Evolutionary conservation across 2,329 filamentous ascomycete genomes (phyloP), one percentile per base, ranked within the genome.

Genomic region (Aspergillus pseudonomiae): DNA sequence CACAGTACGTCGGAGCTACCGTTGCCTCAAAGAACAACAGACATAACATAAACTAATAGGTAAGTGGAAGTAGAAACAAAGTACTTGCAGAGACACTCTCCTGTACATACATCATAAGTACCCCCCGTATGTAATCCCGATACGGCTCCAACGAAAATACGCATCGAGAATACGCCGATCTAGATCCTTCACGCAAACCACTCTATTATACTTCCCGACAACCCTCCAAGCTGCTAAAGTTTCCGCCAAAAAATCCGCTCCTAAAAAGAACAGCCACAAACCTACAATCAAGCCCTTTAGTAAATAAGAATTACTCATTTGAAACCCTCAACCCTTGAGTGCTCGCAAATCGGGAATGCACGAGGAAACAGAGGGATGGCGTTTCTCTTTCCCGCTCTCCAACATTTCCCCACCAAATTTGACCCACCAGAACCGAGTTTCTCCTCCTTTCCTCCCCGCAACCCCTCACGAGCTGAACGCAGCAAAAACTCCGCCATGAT

Each of bases 141-240:
- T 55, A 55, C 52, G 21, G 26, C n/a, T 39, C 6, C 32, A 16
- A 55, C 32, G 21, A 39, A 16, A 39, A 55, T 55, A 55, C 52
- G 24, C 52, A 39, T 55, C n/a, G 36, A 39, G 52, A 26, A 55
- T 12, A 39, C 52, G n/a, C n/a, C 52, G 32, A 55, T 55, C 52
- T 28, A 55, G 52, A 55, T 55, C 52, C 32, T 19, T 55, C 21
- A 52, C 26, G 21, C n/a, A 30, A 26, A 53, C 14, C 48, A 55
- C 32, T 55, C n/a, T 55, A 55, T 14, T 55, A 55, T 14, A 55
- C 52, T 55, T 55, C 52, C 52, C 32, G 52, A 24, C 30, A 24
- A 28, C 16, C 19, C 26, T 53, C 50, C 26, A 53, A 54, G 30
- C 50, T 54, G 30, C 30, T 54, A 36, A 54, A 54, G 50, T 54